Evolutionary conservation across 805 yeast genomes (phyloP), one percentile per base, ranked within the genome.

Genomic region (Candida koratica): DNA sequence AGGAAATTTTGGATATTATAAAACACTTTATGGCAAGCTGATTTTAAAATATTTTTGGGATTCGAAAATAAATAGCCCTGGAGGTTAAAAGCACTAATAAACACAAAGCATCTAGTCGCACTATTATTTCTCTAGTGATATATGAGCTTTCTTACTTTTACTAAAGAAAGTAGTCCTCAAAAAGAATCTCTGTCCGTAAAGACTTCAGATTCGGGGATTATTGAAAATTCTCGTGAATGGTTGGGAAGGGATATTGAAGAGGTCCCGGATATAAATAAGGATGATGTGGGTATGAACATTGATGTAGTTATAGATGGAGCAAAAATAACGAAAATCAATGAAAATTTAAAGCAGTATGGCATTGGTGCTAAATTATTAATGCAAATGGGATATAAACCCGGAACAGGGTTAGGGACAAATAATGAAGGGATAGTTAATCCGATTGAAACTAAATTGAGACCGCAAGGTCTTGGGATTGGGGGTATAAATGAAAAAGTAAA

Each of bases 341-440:
- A n/a, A n/a, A 23, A 26, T 24, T 17, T 38, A 6, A 7, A 43
- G 32, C 44, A 40, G 32, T 88, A 89, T 52, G 97, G 97, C 5
- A 76, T 87, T 25, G 97, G 97, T 24, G 95, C 95, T 3, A 60
- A 71, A 33, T 61, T 90, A 34, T 56, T 90, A 61, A 68, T 77
- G 42, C 73, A 78, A 43, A 89, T 90, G 97, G 98, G 98, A 0
- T 89, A 85, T 58, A 70, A 71, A 6, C 74, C 73, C 26, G 97
- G 98, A 0, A 67, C 73, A 49, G 97, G 97, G 0, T 69, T 90
- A n/a, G 98, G 98, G 2, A 63, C 64, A 4, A 55, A 68, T 16
- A 76, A 79, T 1, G 71, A 71, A 34, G 98, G 98, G 28, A 86
- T 87, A 1, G 69, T 71, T 0, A 75, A 71, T n/a, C 97, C 97